A percentile compares a stretch with the other conserved stretches of the same genome.
These are phyloP conservation scores for Pilatotrama ljubarskyi DNA, from an alignment of 768 basidiomycete species.

Conservation along the genomic window DNA sequence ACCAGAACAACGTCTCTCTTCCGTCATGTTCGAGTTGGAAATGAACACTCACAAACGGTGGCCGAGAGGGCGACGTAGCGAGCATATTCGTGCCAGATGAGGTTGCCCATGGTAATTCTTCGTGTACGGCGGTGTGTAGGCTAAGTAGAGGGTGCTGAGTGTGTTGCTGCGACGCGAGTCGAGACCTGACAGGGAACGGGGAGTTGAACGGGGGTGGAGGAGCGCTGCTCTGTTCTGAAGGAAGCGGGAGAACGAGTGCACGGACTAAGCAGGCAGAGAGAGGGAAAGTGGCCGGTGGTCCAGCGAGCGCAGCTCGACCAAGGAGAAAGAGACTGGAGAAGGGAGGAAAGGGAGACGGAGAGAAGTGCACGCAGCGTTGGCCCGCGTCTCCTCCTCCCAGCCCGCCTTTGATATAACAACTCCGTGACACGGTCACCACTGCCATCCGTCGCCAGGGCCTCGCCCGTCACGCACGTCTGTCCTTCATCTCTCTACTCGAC, in stretches of 20 bases:
- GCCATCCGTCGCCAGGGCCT: constrained; percentile 18
- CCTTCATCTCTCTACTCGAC: not conserved
- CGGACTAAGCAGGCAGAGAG: constrained; percentile 33
- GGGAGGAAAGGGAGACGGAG: constrained; percentile 19
- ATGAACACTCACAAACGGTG: constrained; percentile 61
- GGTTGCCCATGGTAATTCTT: constrained; percentile 60
- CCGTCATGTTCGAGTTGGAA: constrained; percentile 3
- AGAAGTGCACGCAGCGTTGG: constrained; percentile 25
- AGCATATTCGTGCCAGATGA: constrained; percentile 80
- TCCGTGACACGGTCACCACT: constrained; percentile 19
- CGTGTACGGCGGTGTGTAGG: constrained; percentile 2
- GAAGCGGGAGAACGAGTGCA: constrained; percentile 30
- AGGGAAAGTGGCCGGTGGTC: constrained; percentile 28
- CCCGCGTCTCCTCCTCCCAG: not conserved
- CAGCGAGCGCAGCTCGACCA: constrained; percentile 45
- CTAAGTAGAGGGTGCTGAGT: not conserved
- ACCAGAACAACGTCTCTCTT: not conserved
- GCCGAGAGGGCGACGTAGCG: constrained; percentile 69
- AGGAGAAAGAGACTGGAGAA: constrained; percentile 34
- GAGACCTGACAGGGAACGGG: constrained; percentile 12
- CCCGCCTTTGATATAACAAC: constrained; percentile 15
- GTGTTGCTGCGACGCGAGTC: constrained; percentile 20
- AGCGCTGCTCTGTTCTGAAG: constrained; percentile 25
- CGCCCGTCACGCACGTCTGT: not conserved
- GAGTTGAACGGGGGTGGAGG: constrained; percentile 14